These are phyloP conservation scores for Venturia aucupariae DNA, from an alignment of 2,329 filamentous ascomycete species.

Conservation along the genomic window DNA sequence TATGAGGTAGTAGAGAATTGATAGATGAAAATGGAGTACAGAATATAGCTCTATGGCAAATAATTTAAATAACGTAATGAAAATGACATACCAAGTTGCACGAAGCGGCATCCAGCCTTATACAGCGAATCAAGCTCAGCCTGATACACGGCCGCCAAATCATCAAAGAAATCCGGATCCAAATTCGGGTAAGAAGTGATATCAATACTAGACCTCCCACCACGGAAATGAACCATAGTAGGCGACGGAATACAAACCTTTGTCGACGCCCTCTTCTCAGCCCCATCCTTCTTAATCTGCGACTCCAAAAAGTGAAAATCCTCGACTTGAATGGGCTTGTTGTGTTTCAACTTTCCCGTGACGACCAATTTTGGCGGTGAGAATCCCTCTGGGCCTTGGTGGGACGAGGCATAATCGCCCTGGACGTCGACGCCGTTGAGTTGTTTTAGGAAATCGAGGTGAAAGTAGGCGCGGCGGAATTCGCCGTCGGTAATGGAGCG, in stretches of 20 bases:
- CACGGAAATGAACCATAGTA: slow-evolving; percentile 53
- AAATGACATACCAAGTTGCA: slow-evolving; percentile 27
- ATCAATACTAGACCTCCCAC: slow-evolving; percentile 44
- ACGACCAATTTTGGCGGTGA: slow-evolving; percentile 47
- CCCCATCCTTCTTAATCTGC: slow-evolving; percentile 30
- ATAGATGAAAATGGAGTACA: slow-evolving; percentile 33
- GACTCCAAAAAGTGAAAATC: slow-evolving; percentile 47
- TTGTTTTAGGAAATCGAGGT: slow-evolving; percentile 49
- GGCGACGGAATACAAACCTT: slow-evolving; percentile 51
- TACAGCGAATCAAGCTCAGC: slow-evolving; percentile 38
- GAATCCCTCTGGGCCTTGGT: slow-evolving; percentile 39
- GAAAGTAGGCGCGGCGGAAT: slow-evolving; percentile 50
- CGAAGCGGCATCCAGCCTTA: slow-evolving; percentile 36
- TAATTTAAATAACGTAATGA: too few relatives aligned
- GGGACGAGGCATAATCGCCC: slow-evolving; percentile 36
- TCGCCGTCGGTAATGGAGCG: slow-evolving; percentile 60
- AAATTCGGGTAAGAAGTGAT: slow-evolving; percentile 44
- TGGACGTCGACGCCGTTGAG: slow-evolving; percentile 44
- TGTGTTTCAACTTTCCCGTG: slow-evolving; percentile 44
- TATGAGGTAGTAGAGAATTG: neutral
- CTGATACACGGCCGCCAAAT: slow-evolving; percentile 39
- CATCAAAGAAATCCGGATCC: slow-evolving; percentile 45
- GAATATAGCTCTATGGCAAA: too few relatives aligned
- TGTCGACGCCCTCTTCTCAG: slow-evolving; percentile 32
- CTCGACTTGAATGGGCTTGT: slow-evolving; percentile 45